Base-by-base conservation (phyloP, 2,329 filamentous ascomycete genomes). In the Rutstroemia sp. region DNA sequence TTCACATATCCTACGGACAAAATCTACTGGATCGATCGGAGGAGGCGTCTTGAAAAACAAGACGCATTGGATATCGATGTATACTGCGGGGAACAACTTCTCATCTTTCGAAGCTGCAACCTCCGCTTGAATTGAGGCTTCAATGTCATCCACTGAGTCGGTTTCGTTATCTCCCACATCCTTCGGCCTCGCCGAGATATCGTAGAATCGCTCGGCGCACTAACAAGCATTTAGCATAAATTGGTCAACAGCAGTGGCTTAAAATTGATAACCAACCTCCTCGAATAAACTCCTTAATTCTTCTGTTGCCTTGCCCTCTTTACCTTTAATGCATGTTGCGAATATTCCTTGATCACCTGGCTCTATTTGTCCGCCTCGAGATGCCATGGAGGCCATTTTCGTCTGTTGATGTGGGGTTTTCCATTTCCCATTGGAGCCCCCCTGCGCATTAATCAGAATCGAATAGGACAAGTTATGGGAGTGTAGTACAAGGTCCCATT, bases 271-370 rank as follows among this genome's bases (percentile, higher is more conserved):
- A 67, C 75, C 59, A 71, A 88, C 85, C 73, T 87, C 78, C 45
- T 85, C 77, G 65, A 89, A 87, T 21, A 91, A 72, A 57, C 79
- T 72, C 57, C 76, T 77, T 60, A 91, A 76, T 68, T 92, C 88
- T 50, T 77, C 75, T 2, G 87, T 78, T 14, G 87, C 86, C 70
- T 84, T 86, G 44, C 76, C 76, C 71, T 89, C 87, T 73, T 87
- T 86, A 61, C 82, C 81, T 67, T 86, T 80, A 51, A 86, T 82
- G 68, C 87, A 92, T 0, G 88, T 91, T 27, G 86, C 84, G 87
- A 87, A 92, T 57, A 92, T 83, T 5, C 88, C 88, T 52, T 78
- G 75, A 65, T 91, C 86, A 5, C 87, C 87, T 5, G 85, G 75
- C 63, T 88, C 81, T 48, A 91, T 71, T 12, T 70, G 75, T 42